These are phyloP conservation scores for Jimgerdemannia flammicorona DNA, from an alignment of 192 early-diverging fungal species.

Conservation along the genomic window DNA sequence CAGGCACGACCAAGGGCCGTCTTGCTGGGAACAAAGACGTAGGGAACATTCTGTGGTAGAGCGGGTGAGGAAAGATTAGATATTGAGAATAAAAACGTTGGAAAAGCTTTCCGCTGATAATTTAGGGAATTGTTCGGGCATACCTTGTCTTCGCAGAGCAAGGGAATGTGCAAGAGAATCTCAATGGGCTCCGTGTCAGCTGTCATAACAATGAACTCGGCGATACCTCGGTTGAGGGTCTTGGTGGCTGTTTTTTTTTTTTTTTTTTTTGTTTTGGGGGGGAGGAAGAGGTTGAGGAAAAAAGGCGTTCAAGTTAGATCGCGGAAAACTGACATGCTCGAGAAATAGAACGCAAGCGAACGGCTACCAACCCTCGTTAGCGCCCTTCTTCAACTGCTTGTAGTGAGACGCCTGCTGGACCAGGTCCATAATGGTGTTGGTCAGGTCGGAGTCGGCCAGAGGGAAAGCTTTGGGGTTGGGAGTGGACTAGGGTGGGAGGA, in stretches of 20 bases:
- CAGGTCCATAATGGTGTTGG: constrained; percentile 92
- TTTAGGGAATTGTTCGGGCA: constrained; percentile 19
- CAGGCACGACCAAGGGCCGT: constrained; percentile 95
- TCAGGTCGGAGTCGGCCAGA: constrained; percentile 84
- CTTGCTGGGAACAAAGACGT: constrained; percentile 98
- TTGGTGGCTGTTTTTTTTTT: constrained; percentile 76
- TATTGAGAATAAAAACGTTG: constrained; percentile 3
- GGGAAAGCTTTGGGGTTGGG: constrained; percentile 81
- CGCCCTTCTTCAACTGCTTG: constrained; percentile 99
- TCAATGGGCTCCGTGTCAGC: constrained; percentile 98
- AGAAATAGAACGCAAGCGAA: neutral
- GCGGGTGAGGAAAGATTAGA: neutral
- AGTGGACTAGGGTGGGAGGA: constrained; percentile 6
- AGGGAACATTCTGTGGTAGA: constrained; percentile 85
- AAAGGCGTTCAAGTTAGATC: neutral
- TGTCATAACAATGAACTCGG: constrained; percentile 99
- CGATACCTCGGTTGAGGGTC: constrained; percentile 97
- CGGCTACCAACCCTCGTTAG: constrained; percentile 75
- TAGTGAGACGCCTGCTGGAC: constrained; percentile 99
- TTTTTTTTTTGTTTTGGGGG: too few species aligned
- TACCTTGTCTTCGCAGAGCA: constrained; percentile 95
- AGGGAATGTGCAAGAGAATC: constrained; percentile 94
- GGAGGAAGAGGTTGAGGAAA: too few species aligned
- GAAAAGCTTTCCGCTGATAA: neutral
- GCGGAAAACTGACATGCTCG: neutral